Conservation (phyloP, 2,329 filamentous ascomycete species). For the Akanthomyces uredinophilus region DNA sequence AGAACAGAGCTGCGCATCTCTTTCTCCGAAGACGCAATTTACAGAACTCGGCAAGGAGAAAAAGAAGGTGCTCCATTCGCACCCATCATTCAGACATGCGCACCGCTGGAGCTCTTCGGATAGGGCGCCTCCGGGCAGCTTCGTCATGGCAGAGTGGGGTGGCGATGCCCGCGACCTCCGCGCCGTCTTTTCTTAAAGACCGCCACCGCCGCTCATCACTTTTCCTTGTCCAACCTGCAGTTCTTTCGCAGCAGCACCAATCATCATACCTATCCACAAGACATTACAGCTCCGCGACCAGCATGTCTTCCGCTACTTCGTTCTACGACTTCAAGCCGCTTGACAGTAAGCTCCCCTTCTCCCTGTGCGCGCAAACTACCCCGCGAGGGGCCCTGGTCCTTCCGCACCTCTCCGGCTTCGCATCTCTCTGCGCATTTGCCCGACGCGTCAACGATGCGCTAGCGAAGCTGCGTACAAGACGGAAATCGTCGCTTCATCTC, state of each 20-base stretch:
- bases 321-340: conserved; percentile 84
- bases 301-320: conserved; percentile 37
- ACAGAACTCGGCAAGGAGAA: neutral
- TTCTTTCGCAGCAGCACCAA: neutral
- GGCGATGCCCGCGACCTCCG: neutral
- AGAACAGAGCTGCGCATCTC: neutral
- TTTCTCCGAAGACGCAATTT: neutral
- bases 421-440: no score
- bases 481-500: neutral
- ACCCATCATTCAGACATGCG: neutral
- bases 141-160: conserved; percentile 11
- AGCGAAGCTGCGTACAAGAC: neutral
- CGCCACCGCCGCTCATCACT: neutral
- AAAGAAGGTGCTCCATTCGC: neutral
- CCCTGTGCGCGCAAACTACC: conserved; percentile 10
- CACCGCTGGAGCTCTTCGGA: neutral
- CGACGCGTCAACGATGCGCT: neutral
- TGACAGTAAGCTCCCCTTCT: conserved; percentile 56
- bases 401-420: neutral
- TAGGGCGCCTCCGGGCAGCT: conserved; percentile 7
- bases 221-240: neutral
- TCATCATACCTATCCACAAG: neutral
- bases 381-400: neutral
- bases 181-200: conserved; percentile 5
- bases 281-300: conserved; percentile 16